Percentiles rank a stretch among this genome's conserved stretches.
phyloP scores from a whole-genome alignment of 2,329 filamentous ascomycete species.

The Lecanicillium sp. region DNA sequence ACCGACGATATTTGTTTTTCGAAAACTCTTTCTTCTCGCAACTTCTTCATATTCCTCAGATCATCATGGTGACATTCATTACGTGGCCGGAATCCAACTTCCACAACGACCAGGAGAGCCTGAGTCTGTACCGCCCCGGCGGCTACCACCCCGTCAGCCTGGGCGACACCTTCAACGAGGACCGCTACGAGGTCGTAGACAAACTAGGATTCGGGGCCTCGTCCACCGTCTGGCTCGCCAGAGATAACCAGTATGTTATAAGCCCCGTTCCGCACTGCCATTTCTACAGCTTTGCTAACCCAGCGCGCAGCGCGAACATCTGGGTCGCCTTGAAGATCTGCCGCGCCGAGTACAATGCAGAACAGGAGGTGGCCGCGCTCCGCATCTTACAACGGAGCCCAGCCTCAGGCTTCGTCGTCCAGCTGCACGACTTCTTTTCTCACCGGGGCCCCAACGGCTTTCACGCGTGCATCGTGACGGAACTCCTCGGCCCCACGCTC shows the following conservation, averaged over 20 bases:
- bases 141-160: slow-evolving; percentile 35
- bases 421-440: neutral
- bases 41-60: no score
- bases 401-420: neutral
- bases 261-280: no score
- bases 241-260: slow-evolving; percentile 21
- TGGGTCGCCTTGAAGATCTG: neutral
- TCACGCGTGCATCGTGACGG: slow-evolving; percentile 29
- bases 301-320: neutral
- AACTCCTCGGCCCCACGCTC: slow-evolving; percentile 26
- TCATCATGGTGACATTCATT: no score
- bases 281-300: no score
- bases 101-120: no score
- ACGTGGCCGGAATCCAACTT: no score
- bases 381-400: neutral
- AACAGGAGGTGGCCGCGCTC: neutral
- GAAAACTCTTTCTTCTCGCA: no score
- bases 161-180: slow-evolving; percentile 30
- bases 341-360: neutral
- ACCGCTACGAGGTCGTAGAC: slow-evolving; percentile 32
- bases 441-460: slow-evolving; percentile 23
- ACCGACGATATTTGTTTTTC: no score
- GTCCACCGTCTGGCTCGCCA: slow-evolving; percentile 38
- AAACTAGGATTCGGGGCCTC: slow-evolving; percentile 36
- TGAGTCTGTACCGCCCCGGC: no score